These are phyloP conservation scores for Syzygium syzygioides DNA, from an alignment of 441 rosid species.

Conservation along the genomic window DNA sequence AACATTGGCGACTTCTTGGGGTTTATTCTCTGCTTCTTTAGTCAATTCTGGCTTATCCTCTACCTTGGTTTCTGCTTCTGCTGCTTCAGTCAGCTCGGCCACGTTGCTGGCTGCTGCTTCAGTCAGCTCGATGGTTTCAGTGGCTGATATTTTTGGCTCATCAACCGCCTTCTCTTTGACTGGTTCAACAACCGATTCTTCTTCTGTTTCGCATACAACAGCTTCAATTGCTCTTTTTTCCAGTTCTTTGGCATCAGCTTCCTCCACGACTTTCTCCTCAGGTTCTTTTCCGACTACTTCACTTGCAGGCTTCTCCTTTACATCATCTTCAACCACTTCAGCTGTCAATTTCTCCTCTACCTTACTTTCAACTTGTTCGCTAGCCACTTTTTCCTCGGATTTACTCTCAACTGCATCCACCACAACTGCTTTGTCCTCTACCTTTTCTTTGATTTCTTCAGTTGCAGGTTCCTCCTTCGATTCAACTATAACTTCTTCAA, in stretches of 20 bases:
- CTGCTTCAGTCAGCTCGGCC: not conserved
- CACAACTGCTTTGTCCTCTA: not conserved
- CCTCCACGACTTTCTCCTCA: slow-evolving; percentile 9
- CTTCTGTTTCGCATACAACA: not conserved
- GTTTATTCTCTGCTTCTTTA: not conserved
- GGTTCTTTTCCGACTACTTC: slow-evolving; percentile 2
- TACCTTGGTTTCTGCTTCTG: not conserved
- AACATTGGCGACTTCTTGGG: not conserved
- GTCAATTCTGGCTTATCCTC: not conserved
- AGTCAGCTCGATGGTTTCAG: not conserved
- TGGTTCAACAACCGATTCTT: not conserved
- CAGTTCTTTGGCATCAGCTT: slow-evolving; percentile 3
- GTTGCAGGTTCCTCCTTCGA: not conserved
- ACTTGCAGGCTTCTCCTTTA: not conserved
- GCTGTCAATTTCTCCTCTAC: slow-evolving; percentile 3
- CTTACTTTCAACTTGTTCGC: not conserved
- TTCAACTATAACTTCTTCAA: slow-evolving; percentile 8
- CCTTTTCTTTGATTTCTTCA: slow-evolving; percentile 1
- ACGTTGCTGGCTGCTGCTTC: not conserved
- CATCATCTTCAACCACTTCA: not conserved
- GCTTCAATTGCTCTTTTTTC: not conserved
- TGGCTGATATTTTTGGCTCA: not conserved
- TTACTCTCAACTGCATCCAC: not conserved
- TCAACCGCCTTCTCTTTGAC: not conserved
- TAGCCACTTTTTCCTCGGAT: not conserved